Evolutionary conservation across 73 alveolate genomes (phyloP).

Genomic region (Stentor roeselii): DNA sequence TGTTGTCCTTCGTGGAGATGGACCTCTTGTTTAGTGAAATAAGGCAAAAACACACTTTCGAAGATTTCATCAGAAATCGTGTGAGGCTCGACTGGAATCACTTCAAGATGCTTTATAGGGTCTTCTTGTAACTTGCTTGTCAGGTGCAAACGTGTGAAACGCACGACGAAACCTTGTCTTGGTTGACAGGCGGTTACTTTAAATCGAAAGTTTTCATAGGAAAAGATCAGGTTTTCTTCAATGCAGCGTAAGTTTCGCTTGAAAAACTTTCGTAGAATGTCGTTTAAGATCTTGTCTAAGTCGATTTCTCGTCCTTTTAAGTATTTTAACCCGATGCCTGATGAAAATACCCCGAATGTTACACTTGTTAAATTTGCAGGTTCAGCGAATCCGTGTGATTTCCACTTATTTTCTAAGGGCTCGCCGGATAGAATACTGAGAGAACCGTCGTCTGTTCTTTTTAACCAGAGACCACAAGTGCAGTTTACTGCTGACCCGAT

Average conservation of each 20-base stretch:
- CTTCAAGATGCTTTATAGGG: background rate
- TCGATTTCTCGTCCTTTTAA: background rate
- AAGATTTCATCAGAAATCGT: background rate
- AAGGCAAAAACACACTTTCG: background rate
- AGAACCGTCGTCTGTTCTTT: background rate
- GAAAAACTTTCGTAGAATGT: background rate
- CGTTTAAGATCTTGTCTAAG: background rate
- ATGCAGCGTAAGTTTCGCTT: background rate
- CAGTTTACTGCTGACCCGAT: background rate
- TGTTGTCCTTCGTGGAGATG: conserved; percentile 1
- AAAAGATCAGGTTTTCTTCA: background rate
- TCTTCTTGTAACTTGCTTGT: background rate
- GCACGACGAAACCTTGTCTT: background rate
- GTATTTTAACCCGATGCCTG: background rate
- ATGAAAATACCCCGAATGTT: background rate
- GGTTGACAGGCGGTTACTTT: background rate
- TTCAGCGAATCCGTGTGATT: background rate
- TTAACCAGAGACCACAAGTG: background rate
- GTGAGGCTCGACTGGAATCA: background rate
- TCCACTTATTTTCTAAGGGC: background rate
- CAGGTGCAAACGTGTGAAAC: background rate
- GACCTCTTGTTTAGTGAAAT: background rate
- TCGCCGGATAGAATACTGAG: background rate
- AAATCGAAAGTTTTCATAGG: background rate
- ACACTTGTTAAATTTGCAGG: background rate